Percentiles rank a stretch among this genome's conserved stretches.
phyloP scores from a whole-genome alignment of 768 basidiomycete species.

The Termitomyces sp. region DNA sequence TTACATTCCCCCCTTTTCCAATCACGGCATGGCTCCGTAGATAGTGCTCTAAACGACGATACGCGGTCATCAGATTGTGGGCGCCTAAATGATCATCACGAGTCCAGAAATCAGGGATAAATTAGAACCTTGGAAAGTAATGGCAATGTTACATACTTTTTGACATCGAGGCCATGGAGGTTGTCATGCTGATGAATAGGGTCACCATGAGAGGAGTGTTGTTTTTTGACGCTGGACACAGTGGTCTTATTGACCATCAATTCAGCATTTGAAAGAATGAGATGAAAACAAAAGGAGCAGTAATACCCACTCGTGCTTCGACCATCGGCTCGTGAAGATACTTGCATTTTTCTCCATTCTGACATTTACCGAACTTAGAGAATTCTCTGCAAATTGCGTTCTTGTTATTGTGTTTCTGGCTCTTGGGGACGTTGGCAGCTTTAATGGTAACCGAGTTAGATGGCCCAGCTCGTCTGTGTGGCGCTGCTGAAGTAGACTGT shows the following conservation, averaged over 20 bases:
- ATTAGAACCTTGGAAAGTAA: not conserved
- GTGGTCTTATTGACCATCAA: not conserved
- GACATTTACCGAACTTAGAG: not conserved
- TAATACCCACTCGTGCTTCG: not conserved
- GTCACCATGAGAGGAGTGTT: not conserved
- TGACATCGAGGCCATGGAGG: not conserved
- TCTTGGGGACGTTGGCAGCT: not conserved
- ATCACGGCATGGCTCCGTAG: not conserved
- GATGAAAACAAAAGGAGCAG: not conserved
- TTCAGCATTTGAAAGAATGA: not conserved
- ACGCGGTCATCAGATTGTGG: not conserved
- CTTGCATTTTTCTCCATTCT: slow-evolving; percentile 7
- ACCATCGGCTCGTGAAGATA: not conserved
- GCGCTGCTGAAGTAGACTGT: not conserved
- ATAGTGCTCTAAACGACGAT: not conserved
- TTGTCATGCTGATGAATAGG: not conserved
- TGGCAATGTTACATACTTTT: not conserved
- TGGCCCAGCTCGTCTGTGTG: not conserved
- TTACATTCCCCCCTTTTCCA: slow-evolving; percentile 6
- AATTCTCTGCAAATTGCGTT: slow-evolving; percentile 1
- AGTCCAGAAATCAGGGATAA: not conserved
- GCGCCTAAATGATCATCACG: not conserved
- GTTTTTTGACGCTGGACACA: not conserved
- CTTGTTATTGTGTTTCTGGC: not conserved
- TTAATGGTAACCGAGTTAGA: not conserved